A percentile compares a stretch with the other conserved stretches of the same genome.
These are phyloP conservation scores for Nectriaceae sp. DNA, from an alignment of 2,329 filamentous ascomycete genomes.

Conservation along the genomic window DNA sequence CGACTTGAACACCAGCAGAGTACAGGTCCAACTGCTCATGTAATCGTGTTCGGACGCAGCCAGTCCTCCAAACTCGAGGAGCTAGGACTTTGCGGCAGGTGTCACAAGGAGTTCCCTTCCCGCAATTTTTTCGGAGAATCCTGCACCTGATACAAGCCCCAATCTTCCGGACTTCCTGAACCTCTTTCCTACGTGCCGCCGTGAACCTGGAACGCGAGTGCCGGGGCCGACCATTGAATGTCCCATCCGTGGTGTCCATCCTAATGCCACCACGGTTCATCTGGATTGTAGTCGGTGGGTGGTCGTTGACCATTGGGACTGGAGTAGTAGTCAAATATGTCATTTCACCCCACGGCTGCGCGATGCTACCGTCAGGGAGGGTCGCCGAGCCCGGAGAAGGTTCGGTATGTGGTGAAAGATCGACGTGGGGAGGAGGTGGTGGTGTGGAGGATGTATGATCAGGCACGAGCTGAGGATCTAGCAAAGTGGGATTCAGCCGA, in stretches of 20 bases:
- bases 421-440: conserved; percentile 28
- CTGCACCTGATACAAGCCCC: conserved; percentile 68
- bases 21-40: conserved; percentile 64
- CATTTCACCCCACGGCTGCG: conserved; percentile 56
- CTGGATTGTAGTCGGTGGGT: conserved; percentile 33
- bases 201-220: conserved; percentile 61
- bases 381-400: conserved; percentile 23
- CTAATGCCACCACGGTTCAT: conserved; percentile 51
- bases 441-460: conserved; percentile 33
- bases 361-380: conserved; percentile 23
- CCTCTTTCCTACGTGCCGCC: conserved; percentile 60
- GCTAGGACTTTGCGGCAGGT: conserved; percentile 65
- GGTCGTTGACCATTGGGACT: conserved; percentile 33
- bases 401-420: conserved; percentile 22
- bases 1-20: conserved; percentile 63
- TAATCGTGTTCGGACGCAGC: conserved; percentile 63
- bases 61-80: conserved; percentile 65
- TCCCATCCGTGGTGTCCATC: conserved; percentile 49
- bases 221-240: conserved; percentile 49
- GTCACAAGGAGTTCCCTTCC: conserved; percentile 63
- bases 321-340: conserved; percentile 47
- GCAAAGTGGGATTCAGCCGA: conserved; percentile 54
- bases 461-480: conserved; percentile 52
- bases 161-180: conserved; percentile 64
- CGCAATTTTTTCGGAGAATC: conserved; percentile 67